Evolutionary conservation across 345 rosid species (phyloP).

Genomic region (Geranium rotundifolium): DNA sequence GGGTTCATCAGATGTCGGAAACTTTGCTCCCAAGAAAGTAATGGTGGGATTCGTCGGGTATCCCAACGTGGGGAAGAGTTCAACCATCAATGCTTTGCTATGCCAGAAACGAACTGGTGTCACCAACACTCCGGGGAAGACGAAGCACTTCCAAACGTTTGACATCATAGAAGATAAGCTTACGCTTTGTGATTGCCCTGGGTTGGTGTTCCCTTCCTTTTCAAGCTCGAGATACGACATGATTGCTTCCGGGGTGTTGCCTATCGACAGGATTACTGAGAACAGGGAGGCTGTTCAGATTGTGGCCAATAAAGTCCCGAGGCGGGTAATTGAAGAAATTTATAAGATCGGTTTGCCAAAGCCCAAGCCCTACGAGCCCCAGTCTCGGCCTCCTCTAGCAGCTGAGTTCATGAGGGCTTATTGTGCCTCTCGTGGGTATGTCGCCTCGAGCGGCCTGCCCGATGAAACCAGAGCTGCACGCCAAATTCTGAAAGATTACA

Average conservation of each 20-base stretch:
- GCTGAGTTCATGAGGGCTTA: constrained; percentile 58
- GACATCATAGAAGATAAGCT: constrained; percentile 57
- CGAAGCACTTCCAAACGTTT: constrained; percentile 88
- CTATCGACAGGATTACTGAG: constrained; percentile 83
- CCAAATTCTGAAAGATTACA: constrained; percentile 67
- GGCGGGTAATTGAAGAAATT: constrained; percentile 49
- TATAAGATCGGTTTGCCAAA: constrained; percentile 70
- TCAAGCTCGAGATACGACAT: constrained; percentile 83
- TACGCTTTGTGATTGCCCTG: constrained; percentile 88
- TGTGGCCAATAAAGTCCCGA: constrained; percentile 67
- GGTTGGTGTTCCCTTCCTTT: constrained; percentile 84
- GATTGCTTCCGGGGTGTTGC: constrained; percentile 93
- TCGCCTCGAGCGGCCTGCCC: constrained; percentile 91
- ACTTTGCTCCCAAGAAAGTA: constrained; percentile 18
- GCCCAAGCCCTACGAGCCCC: constrained; percentile 75
- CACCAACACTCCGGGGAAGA: constrained; percentile 91
- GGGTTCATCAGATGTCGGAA: constrained; percentile 16
- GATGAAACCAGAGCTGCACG: constrained; percentile 88
- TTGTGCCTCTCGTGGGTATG: constrained; percentile 75
- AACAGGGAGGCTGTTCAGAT: constrained; percentile 84
- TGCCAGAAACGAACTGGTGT: constrained; percentile 92
- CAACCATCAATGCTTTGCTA: constrained; percentile 85
- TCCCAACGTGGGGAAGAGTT: constrained; percentile 94
- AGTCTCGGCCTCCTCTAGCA: constrained; percentile 69
- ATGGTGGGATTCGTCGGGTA: constrained; percentile 87